Evolutionary conservation across 139 green algal species (phyloP).

Genomic region (Astrephomene gubernaculifera): DNA sequence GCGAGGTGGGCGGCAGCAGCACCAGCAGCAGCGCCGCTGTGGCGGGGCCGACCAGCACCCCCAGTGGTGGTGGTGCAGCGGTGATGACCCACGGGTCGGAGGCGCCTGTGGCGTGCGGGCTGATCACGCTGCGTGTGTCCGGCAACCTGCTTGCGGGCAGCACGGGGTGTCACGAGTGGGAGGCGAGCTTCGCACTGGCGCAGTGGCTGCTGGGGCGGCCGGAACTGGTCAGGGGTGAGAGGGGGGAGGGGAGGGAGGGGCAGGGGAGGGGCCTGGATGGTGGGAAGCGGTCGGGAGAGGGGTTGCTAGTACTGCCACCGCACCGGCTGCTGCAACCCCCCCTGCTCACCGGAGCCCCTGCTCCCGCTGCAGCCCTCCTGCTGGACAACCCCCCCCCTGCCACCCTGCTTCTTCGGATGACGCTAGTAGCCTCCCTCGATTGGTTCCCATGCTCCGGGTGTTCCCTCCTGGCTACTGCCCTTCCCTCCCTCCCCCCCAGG

Average conservation of each 20-base stretch:
- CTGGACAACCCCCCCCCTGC: too few relatives aligned
- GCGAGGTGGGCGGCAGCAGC: background rate
- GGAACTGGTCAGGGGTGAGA: constrained; percentile 65
- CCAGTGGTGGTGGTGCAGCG: background rate
- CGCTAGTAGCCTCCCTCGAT: too few relatives aligned
- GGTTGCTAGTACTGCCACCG: background rate
- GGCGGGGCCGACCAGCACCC: too few relatives aligned
- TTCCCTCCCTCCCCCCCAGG: constrained; percentile 48
- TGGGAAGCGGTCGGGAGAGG: background rate
- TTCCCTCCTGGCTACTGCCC: background rate
- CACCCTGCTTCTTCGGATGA: too few relatives aligned
- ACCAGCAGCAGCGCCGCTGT: background rate
- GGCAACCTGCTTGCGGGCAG: constrained; percentile 76
- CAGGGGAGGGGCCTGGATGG: background rate
- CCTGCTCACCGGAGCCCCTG: background rate
- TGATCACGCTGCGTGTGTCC: constrained; percentile 60
- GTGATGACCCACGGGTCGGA: background rate
- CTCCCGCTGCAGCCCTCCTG: background rate
- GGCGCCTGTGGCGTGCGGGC: constrained; percentile 24
- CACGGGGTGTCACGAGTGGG: constrained; percentile 85
- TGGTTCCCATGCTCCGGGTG: background rate
- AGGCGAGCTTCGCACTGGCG: constrained; percentile 78
- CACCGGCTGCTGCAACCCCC: background rate
- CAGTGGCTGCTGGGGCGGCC: constrained; percentile 73
- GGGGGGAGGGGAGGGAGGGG: background rate